A percentile compares a stretch with the other conserved stretches of the same genome.
Conservation (phyloP, 2,329 filamentous ascomycete species). For the Colletotrichum cuscutae region DNA sequence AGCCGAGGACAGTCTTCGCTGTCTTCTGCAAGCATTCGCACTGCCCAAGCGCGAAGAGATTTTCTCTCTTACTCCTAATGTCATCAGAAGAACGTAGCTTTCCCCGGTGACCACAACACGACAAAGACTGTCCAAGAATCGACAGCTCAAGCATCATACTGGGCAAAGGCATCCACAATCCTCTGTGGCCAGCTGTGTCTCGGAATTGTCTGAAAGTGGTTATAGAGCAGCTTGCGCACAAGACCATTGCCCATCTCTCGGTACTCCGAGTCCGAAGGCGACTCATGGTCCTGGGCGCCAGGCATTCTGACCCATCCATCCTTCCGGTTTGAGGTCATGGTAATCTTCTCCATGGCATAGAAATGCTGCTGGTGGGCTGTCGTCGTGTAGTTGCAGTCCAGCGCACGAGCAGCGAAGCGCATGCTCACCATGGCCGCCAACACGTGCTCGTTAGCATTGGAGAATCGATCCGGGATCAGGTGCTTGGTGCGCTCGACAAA, state of each 20-base stretch:
- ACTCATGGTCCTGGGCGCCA: not conserved
- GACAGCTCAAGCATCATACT: no score
- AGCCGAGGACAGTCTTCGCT: not conserved
- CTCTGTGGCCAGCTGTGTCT: not conserved
- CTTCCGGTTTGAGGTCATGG: no score
- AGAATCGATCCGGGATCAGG: not conserved
- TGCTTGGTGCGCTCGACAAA: not conserved
- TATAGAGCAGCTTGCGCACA: not conserved
- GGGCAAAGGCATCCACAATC: not conserved
- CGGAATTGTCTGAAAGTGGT: not conserved
- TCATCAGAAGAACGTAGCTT: not conserved
- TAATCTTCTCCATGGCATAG: not conserved
- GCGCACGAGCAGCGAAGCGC: not conserved
- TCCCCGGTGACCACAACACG: no score
- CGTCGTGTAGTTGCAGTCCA: not conserved
- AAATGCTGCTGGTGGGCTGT: not conserved
- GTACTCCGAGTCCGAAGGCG: not conserved
- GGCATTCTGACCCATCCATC: not conserved
- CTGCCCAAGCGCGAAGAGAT: not conserved
- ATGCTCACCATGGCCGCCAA: not conserved
- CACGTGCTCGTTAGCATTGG: not conserved
- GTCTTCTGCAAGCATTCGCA: not conserved
- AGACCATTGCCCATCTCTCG: constrained; percentile 5
- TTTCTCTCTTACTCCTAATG: not conserved
- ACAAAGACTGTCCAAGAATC: not conserved